Percentiles rank a stretch among this genome's conserved stretches.
phyloP scores from a whole-genome alignment of 1,139 yeast genomes.

The Blastobotrys petasosporus region DNA sequence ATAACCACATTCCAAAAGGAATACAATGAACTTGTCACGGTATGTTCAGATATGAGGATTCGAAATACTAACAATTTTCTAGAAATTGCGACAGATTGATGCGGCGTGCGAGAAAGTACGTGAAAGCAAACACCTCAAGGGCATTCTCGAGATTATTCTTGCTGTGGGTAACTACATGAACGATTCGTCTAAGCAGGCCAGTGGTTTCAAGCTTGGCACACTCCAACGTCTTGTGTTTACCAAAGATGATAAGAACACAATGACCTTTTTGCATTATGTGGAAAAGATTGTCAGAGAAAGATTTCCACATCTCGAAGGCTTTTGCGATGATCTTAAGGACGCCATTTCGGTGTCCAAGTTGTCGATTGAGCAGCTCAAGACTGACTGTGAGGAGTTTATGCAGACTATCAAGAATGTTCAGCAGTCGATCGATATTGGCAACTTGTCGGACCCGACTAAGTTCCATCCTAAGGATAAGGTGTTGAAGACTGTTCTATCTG shows the following conservation, averaged over 20 bases:
- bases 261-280: conserved; percentile 80
- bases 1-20: conserved; percentile 67
- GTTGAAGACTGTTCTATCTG: conserved; percentile 48
- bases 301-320: conserved; percentile 71
- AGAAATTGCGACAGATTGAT: conserved; percentile 59
- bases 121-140: conserved; percentile 57
- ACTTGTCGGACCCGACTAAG: conserved; percentile 56
- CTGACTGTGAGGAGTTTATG: conserved; percentile 62
- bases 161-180: conserved; percentile 94
- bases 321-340: conserved; percentile 68
- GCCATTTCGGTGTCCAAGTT: conserved; percentile 59
- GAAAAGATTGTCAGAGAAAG: conserved; percentile 71
- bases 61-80: conserved; percentile 6
- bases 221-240: conserved; percentile 77
- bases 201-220: conserved; percentile 79
- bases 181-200: conserved; percentile 69
- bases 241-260: conserved; percentile 73
- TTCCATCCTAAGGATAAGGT: conserved; percentile 79
- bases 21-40: conserved; percentile 54
- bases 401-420: conserved; percentile 49
- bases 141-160: conserved; percentile 67
- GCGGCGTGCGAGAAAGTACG: conserved; percentile 58
- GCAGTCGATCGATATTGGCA: conserved; percentile 60
- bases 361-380: conserved; percentile 68
- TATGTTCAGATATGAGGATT: conserved; percentile 4